Percentiles rank a stretch among this genome's conserved stretches.
These are phyloP conservation scores for Paraphysoderma sedebokerense DNA, from an alignment of 371 early-diverging fungal species.

Conservation along the genomic window DNA sequence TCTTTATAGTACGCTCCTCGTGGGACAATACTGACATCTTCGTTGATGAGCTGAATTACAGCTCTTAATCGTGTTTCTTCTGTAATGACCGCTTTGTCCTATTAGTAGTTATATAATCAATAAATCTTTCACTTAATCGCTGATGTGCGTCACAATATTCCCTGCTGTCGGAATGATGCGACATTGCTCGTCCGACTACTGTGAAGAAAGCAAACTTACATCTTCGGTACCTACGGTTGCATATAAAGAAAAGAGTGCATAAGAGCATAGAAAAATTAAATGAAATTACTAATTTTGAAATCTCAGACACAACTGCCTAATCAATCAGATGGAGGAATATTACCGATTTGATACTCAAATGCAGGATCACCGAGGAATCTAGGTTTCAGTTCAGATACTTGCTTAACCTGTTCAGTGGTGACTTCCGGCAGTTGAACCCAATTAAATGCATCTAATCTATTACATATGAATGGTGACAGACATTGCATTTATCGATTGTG, in stretches of 20 bases:
- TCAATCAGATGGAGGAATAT: no score
- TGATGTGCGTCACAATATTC: no score
- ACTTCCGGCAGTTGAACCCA: constrained; percentile 31
- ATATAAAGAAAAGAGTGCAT: no score
- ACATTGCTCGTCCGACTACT: no score
- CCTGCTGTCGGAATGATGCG: no score
- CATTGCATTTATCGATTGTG: no score
- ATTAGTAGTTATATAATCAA: neutral
- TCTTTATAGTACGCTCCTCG: constrained; percentile 27
- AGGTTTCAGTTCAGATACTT: constrained; percentile 10
- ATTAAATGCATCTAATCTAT: constrained; percentile 17
- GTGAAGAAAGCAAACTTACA: no score
- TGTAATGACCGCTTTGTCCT: constrained; percentile 9
- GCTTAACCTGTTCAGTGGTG: constrained; percentile 13
- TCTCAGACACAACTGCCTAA: no score
- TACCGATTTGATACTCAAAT: constrained; percentile 18
- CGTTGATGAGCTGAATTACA: constrained; percentile 18
- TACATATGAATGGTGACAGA: no score
- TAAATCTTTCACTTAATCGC: constrained; percentile 1
- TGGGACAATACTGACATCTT: constrained; percentile 24
- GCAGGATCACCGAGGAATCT: constrained; percentile 28
- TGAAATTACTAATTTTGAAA: no score
- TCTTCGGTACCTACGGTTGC: no score
- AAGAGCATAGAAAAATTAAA: no score
- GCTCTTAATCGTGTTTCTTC: constrained; percentile 26